Conservation (phyloP, 208 protist genomes). For the Acanthamoeba lenticulata region DNA sequence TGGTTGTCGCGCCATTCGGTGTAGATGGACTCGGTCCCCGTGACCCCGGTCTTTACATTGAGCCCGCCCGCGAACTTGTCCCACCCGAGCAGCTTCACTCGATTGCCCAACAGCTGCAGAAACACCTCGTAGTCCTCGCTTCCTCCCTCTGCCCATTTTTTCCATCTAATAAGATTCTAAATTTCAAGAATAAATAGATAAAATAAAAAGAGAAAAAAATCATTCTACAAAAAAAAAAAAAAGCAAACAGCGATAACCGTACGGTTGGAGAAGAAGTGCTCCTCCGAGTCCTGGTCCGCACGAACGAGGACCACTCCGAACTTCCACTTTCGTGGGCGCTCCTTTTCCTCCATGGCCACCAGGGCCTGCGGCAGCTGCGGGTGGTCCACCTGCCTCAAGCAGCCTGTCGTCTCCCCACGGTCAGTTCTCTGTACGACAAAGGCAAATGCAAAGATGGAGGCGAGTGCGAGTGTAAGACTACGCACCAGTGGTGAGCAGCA, state of each 20-base stretch:
- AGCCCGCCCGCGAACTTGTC: constrained; percentile 18
- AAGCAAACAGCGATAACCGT: too few species aligned
- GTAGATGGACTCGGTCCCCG: constrained; percentile 11
- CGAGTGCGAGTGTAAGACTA: neutral
- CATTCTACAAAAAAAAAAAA: too few species aligned
- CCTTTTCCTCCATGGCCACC: neutral
- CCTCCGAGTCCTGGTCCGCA: neutral
- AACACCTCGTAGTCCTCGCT: constrained; percentile 22
- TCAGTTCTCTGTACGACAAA: neutral
- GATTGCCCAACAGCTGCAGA: neutral
- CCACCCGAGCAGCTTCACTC: constrained; percentile 12
- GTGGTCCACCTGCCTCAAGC: neutral
- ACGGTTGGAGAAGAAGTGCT: constrained; percentile 50
- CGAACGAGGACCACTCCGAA: constrained; percentile 2
- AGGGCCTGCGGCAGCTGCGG: neutral
- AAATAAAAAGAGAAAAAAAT: too few species aligned
- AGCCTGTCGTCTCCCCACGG: neutral
- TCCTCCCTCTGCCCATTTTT: neutral
- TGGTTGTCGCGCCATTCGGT: constrained; percentile 25
- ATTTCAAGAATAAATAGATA: neutral
- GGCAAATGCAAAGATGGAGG: neutral
- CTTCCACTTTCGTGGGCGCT: constrained; percentile 32
- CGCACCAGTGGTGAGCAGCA: neutral
- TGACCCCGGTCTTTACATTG: constrained; percentile 4
- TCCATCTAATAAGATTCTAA: neutral